A percentile compares a stretch with the other conserved stretches of the same genome.
Evolutionary conservation across 768 basidiomycete species (phyloP).

Genomic region (Rhizopogon vesiculosus): DNA sequence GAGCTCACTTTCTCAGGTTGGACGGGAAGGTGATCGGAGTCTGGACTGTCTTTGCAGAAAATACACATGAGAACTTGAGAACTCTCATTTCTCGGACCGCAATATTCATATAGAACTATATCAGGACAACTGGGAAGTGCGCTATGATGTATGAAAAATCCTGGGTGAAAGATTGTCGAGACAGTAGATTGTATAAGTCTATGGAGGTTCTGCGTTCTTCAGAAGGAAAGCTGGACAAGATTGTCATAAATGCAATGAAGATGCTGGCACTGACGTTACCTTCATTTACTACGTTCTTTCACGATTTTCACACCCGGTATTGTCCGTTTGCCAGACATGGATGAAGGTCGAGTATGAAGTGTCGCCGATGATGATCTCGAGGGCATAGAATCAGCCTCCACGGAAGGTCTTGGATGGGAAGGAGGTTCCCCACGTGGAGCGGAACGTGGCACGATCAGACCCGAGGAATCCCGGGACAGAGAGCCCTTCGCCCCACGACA

Average conservation of each 20-base stretch:
- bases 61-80: neutral
- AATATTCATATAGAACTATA: neutral
- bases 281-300: slow-evolving; percentile 15
- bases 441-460: neutral
- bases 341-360: neutral
- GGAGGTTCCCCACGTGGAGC: neutral
- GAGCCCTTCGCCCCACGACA: neutral
- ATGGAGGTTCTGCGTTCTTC: too few species aligned
- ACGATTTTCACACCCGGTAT: slow-evolving; percentile 30
- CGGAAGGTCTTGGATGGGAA: neutral
- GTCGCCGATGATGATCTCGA: neutral
- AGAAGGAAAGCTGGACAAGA: neutral
- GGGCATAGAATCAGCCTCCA: neutral
- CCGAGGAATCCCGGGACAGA: neutral
- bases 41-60: neutral
- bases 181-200: neutral
- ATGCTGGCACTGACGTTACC: neutral
- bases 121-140: neutral
- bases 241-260: neutral
- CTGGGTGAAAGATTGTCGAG: neutral
- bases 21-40: neutral
- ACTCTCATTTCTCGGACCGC: neutral
- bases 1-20: neutral
- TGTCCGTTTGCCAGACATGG: slow-evolving; percentile 9
- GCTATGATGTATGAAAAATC: neutral